Evolutionary conservation across 495 filamentous ascomycete genomes (phyloP), one percentile per base, ranked within the genome.

Genomic region (Pyronema domesticum): DNA sequence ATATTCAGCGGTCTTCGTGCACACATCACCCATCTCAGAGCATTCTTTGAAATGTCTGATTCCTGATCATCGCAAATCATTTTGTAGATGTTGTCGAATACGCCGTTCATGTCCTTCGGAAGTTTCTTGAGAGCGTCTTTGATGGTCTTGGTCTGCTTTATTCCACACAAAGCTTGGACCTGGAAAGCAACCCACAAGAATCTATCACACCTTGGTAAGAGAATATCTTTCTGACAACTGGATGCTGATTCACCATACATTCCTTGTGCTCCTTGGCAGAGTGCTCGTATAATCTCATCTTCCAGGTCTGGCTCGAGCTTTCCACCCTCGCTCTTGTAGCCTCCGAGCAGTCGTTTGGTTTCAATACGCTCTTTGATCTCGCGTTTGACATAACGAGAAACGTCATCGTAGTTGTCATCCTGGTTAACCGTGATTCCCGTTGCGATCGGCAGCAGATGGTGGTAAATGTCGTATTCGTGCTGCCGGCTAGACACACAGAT

Each of bases 131-230:
- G 37, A 40, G 37, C 37, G 7, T 40, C 37, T n/a, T n/a, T 40
- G 37, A 40, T n/a, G 7, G 8, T 40, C 37, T 40, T 7, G 8
- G 8, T 40, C n/a, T 40, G 37, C n/a, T 40, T 40, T n/a, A 59
- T 23, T 0, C n/a, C 10, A 17, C 30, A 57, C 14, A 57, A 57
- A 44, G 53, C 14, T 9, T 54, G 46, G 14, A 61, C 57, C 23
- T 61, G 57, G 1, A 61, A 54, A 39, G 51, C 47, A 3, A 55
- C 59, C 59, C 59, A 59, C 56, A 46, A 57, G 54, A 61, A 61
- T 57, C 59, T 61, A n/a, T 40, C 7, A n/a, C 8, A 6, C 34
- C 37, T n/a, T 8, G 3, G 2, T 33, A 48, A 5, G 49, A 42
- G 1, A 33, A 40, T 7, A 7, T 7, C n/a, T 40, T 40, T n/a